Percentiles rank a stretch among this genome's conserved stretches.
Conservation (phyloP, 352 stramenopile genomes). For the Detonula confervacea region DNA sequence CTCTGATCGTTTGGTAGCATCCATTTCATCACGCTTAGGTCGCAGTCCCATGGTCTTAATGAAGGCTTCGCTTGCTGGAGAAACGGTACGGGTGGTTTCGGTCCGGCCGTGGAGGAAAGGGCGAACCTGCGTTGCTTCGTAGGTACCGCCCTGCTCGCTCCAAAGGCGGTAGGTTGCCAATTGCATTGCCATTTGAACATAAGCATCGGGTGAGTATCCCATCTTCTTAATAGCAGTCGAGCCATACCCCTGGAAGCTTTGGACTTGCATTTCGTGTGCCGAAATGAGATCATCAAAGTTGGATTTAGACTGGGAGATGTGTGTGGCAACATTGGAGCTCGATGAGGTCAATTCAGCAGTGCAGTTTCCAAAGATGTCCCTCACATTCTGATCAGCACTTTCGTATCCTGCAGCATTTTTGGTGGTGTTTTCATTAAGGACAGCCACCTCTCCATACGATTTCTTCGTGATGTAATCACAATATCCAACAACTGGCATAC, state of each 20-base stretch:
- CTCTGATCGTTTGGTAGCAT: constrained; percentile 71
- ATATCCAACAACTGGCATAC: constrained; percentile 92
- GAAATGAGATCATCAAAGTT: constrained; percentile 92
- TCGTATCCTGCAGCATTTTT: constrained; percentile 28
- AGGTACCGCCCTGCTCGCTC: constrained; percentile 91
- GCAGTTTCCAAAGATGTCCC: constrained; percentile 70
- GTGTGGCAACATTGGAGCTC: constrained; percentile 31
- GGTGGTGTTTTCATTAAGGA: constrained; percentile 84
- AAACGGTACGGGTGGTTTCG: constrained; percentile 87
- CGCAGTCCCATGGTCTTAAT: constrained; percentile 84
- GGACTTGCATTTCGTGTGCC: constrained; percentile 90
- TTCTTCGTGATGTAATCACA: constrained; percentile 95
- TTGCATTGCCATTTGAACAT: constrained; percentile 97
- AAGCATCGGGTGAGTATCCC: constrained; percentile 96
- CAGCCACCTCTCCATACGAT: constrained; percentile 72
- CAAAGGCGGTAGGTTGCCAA: constrained; percentile 97
- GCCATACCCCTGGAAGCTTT: constrained; percentile 79
- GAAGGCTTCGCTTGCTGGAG: constrained; percentile 90
- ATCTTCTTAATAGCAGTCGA: constrained; percentile 72
- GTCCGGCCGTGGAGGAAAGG: constrained; percentile 97
- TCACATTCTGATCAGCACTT: constrained; percentile 54
- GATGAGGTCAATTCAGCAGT: constrained; percentile 33
- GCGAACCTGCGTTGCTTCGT: constrained; percentile 97
- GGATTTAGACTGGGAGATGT: constrained; percentile 83
- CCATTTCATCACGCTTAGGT: constrained; percentile 76